phyloP scores from a whole-genome alignment of 768 basidiomycete species.

The Russula lepida region DNA sequence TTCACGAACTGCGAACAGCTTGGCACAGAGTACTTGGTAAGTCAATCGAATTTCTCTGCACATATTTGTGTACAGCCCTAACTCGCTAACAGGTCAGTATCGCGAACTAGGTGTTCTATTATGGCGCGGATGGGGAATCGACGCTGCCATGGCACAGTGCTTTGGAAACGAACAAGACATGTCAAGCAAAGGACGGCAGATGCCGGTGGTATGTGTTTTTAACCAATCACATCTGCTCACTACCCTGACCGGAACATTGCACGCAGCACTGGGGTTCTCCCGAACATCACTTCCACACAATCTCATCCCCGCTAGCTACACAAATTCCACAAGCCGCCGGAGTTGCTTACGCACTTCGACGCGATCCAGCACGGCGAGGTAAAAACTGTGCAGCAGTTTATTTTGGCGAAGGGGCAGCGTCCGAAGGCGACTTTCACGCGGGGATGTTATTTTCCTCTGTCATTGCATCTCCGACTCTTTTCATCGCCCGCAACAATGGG shows the following conservation, averaged over 20 bases:
- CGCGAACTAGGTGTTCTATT: slow-evolving; percentile 87
- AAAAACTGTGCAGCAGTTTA: slow-evolving; percentile 79
- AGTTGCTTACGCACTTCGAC: slow-evolving; percentile 80
- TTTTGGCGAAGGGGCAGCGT: slow-evolving; percentile 92
- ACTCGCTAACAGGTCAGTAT: slow-evolving; percentile 60
- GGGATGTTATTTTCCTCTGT: slow-evolving; percentile 76
- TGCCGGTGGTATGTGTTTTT: slow-evolving; percentile 67
- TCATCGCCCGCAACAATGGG: slow-evolving; percentile 75
- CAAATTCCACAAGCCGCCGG: slow-evolving; percentile 95
- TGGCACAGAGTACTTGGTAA: slow-evolving; percentile 59
- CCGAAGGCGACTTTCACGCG: slow-evolving; percentile 94
- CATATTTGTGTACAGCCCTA: neutral
- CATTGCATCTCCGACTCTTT: slow-evolving; percentile 64
- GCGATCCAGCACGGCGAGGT: slow-evolving; percentile 57
- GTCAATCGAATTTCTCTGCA: slow-evolving; percentile 18
- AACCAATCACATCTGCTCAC: neutral
- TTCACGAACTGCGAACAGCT: neutral
- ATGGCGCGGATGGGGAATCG: slow-evolving; percentile 76
- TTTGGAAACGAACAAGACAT: slow-evolving; percentile 80
- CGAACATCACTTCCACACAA: slow-evolving; percentile 83
- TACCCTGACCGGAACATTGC: neutral
- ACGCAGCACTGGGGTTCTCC: slow-evolving; percentile 77
- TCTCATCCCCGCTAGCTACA: slow-evolving; percentile 88
- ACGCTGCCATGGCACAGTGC: slow-evolving; percentile 85
- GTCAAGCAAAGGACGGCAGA: slow-evolving; percentile 79